Evolutionary conservation across 805 yeast species (phyloP), one percentile per base, ranked within the genome.

Genomic region (Phaffomyces antillensis): DNA sequence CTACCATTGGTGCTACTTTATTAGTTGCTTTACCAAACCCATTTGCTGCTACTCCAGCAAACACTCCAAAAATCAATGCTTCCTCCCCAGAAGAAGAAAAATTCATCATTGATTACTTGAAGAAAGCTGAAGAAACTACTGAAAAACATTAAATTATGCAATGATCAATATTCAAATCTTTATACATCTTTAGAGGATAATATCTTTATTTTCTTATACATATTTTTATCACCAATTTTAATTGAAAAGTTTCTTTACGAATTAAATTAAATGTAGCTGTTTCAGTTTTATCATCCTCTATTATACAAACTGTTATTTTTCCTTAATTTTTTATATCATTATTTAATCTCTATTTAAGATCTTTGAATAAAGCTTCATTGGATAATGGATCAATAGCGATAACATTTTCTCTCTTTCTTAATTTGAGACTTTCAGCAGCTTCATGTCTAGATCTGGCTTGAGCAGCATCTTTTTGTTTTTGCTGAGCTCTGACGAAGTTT

Each of bases 401-500:
- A 20, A 85, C 83, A 56, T 77, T 79, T 43, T 83, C 87, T 67
- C 95, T 79, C 68, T 72, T 78, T 66, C 78, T 83, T 53, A 86
- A 61, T 70, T 86, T 87, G 65, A 86, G 74, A 53, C 83, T 81
- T 48, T 76, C 68, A 8, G 95, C 86, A 48, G 86, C 87, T 42
- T 86, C 90, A 42, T 84, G 77, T 68, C 98, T 81, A 34, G 78
- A 65, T 52, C 73, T 75, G 37, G 96, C 96, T 53, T 80, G 81
- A 43, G 73, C 77, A 4, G 97, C 97, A 44, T 84, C 81, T 61
- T 84, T 77, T 55, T 82, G 85, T 63, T 79, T 86, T 52, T 75
- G 50, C 71, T 90, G 96, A 12, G 99, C 87, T 72, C 99, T 85
- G 35, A 84, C 91, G 48, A 86, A 80, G 73, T 93, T 93, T 52